A percentile compares a stretch with the other conserved stretches of the same genome.
Evolutionary conservation across 345 rosid species (phyloP).

Genomic region (Xanthoceras sorbifolium): DNA sequence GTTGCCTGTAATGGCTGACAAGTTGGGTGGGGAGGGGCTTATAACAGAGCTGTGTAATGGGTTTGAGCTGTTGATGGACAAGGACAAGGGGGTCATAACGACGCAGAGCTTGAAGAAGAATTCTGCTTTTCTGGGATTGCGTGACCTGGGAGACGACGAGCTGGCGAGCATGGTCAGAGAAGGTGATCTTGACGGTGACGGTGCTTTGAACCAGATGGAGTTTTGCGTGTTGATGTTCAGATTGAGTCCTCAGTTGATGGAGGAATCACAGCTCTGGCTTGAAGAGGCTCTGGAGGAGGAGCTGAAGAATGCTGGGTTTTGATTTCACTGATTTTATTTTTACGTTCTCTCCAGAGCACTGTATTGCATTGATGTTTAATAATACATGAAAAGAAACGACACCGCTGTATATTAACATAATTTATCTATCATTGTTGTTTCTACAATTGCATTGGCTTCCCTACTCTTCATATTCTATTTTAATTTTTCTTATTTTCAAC

Average conservation of each 20-base stretch:
- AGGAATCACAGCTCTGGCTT: slow-evolving; percentile 45
- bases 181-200: slow-evolving; percentile 59
- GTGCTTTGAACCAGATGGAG: slow-evolving; percentile 52
- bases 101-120: slow-evolving; percentile 51
- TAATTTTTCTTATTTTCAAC: background rate
- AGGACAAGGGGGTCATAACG: slow-evolving; percentile 49
- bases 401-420: background rate
- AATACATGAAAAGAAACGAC: background rate
- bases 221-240: slow-evolving; percentile 64
- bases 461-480: background rate
- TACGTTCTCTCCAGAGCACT: background rate
- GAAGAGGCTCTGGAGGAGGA: slow-evolving; percentile 34
- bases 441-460: background rate
- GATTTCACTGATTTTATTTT: background rate
- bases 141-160: slow-evolving; percentile 42
- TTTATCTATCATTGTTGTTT: background rate
- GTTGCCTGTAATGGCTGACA: slow-evolving; percentile 55
- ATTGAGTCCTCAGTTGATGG: slow-evolving; percentile 62
- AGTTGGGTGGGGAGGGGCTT: slow-evolving; percentile 59
- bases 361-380: background rate
- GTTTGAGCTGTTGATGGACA: slow-evolving; percentile 53
- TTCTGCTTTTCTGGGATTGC: slow-evolving; percentile 44
- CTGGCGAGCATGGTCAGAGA: slow-evolving; percentile 50
- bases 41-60: slow-evolving; percentile 54
- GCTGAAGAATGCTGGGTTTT: slow-evolving; percentile 22